Evolutionary conservation across 345 rosid genomes (phyloP), one percentile per base, ranked within the genome.

Genomic region (Passiflora organensis): DNA sequence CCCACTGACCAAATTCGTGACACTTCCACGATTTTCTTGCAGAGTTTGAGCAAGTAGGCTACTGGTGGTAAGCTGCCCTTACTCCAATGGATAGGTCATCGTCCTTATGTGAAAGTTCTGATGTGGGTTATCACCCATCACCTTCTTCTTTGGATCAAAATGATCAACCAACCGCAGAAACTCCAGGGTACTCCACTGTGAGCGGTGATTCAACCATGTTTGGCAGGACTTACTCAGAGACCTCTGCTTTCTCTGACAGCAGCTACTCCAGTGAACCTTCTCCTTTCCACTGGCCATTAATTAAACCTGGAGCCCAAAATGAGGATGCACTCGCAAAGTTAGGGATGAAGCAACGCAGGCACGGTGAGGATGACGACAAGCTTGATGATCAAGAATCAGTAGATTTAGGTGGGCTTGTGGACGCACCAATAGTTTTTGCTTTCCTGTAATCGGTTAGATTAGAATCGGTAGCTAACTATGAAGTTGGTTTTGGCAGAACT

Each of bases 181-280:
- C 85, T 49, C 85, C 87, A 11, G 76, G 51, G 5, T 65, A 71
- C 69, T 87, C 89, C 20, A 76, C 78, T 0, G 8, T 28, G 34
- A 82, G 84, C 25, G 76, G 72, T 36, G 83, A 80, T 32, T 89
- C 76, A 48, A 28, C 3, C 34, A 44, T 58, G 45, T 75, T 77
- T 50, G 64, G 71, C 60, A 56, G 84, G 67, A 86, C 84, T 58
- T 79, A 54, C 64, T 90, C 95, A 4, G 88, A 71, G 70, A 72
- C 78, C 18, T 89, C 95, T 13, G 82, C 76, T 17, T 73, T 74
- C 49, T 82, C 95, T 55, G 95, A 77, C 10, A 41, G 71, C 66
- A 77, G 86, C 48, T 75, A 52, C 53, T 76, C 74, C 24, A 70
- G 85, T 60, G 91, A 83, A 13, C 76, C 81, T 69, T 86, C 90